A percentile compares a stretch with the other conserved stretches of the same genome.
phyloP scores from a whole-genome alignment of 129 eudicot genomes.

The Deinandra increscens region DNA sequence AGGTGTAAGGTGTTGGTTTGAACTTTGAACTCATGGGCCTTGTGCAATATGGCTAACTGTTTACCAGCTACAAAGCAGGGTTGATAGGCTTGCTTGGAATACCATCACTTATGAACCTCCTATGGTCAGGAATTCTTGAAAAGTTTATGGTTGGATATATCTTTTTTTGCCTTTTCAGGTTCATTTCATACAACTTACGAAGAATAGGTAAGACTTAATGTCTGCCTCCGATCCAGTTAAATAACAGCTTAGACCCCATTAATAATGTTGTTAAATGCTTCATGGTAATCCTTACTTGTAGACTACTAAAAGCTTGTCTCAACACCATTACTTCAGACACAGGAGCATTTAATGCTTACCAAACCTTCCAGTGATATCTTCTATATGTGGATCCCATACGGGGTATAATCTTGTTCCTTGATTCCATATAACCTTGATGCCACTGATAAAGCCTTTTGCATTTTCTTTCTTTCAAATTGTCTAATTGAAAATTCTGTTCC shows the following conservation, averaged over 20 bases:
- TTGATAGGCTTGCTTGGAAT: not conserved
- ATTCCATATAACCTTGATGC: conserved; percentile 12
- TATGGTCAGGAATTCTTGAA: not conserved
- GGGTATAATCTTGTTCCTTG: not conserved
- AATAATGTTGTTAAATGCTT: not conserved
- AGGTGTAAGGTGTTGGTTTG: not conserved
- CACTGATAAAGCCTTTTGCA: not conserved
- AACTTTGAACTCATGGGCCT: not conserved
- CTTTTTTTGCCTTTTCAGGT: not conserved
- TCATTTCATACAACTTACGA: not conserved
- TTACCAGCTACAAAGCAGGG: not conserved
- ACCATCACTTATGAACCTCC: not conserved
- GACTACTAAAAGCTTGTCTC: not conserved
- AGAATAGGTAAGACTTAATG: not conserved
- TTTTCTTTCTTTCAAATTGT: not conserved
- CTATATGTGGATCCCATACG: not conserved
- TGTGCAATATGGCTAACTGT: not conserved
- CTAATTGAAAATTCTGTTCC: conserved; percentile 1
- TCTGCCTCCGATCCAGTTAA: not conserved
- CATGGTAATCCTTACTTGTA: not conserved
- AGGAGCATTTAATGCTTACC: conserved; percentile 9
- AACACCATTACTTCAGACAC: not conserved
- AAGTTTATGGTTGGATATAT: not conserved
- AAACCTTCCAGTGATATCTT: not conserved
- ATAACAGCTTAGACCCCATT: not conserved